Percentiles rank a stretch among this genome's conserved stretches.
These are phyloP conservation scores for Tetrahymena malaccensis DNA, from an alignment of 73 alveolate species.

Conservation along the genomic window DNA sequence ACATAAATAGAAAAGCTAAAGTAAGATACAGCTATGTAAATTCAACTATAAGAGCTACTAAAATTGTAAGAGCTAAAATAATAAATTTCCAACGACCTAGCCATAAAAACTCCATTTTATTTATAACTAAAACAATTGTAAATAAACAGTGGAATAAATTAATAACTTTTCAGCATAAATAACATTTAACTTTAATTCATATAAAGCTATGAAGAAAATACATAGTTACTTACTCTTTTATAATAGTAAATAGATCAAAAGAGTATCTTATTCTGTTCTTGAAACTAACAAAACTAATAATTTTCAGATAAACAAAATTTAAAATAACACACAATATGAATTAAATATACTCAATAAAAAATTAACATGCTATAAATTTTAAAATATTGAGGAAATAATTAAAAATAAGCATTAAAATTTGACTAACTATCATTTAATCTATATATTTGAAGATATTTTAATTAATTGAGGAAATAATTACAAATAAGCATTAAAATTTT, in stretches of 20 bases:
- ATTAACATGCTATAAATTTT: no score
- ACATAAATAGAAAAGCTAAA: not conserved
- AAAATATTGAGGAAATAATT: no score
- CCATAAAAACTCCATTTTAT: not conserved
- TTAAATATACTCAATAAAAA: no score
- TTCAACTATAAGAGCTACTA: not conserved
- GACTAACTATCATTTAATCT: no score
- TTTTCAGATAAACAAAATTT: no score
- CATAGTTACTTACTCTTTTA: not conserved
- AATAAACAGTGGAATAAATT: not conserved
- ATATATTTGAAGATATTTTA: no score
- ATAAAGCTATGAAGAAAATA: not conserved
- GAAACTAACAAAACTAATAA: no score
- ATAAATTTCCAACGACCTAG: not conserved
- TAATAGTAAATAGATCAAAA: not conserved
- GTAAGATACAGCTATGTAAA: not conserved
- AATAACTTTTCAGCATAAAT: not conserved
- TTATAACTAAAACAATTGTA: not conserved
- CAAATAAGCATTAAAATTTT: no score
- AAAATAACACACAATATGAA: no score
- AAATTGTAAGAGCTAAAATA: not conserved
- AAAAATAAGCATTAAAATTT: no score
- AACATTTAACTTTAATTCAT: not conserved
- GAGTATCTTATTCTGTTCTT: not conserved
- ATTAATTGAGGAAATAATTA: no score